phyloP scores from a whole-genome alignment of 2,329 filamentous ascomycete genomes.

The Ophiostoma sp. region DNA sequence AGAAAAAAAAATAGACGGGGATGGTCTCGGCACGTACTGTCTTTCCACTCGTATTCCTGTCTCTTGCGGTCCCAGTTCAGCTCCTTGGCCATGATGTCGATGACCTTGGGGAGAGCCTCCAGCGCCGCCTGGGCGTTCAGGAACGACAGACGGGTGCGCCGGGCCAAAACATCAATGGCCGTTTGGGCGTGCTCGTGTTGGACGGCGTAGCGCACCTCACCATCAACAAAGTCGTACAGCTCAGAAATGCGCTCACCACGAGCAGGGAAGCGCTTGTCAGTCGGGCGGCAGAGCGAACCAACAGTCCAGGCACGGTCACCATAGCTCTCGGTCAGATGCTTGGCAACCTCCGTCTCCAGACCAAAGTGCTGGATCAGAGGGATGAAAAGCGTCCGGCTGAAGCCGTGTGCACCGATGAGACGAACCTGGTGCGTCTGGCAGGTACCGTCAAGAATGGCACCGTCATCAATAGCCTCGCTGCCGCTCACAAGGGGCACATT shows the following conservation, averaged over 20 bases:
- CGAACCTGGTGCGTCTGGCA: slow-evolving; percentile 75
- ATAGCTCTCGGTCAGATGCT: slow-evolving; percentile 83
- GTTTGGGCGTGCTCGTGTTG: slow-evolving; percentile 90
- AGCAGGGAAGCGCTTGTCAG: slow-evolving; percentile 77
- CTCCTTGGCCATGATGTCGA: slow-evolving; percentile 87
- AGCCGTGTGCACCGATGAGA: slow-evolving; percentile 73
- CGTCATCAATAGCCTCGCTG: slow-evolving; percentile 67
- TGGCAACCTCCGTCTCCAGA: slow-evolving; percentile 88
- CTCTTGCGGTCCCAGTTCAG: slow-evolving; percentile 72
- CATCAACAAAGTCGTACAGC: slow-evolving; percentile 88
- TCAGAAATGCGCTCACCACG: slow-evolving; percentile 76
- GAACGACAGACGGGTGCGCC: slow-evolving; percentile 82
- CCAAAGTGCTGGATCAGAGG: slow-evolving; percentile 93
- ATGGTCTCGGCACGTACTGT: slow-evolving; percentile 40
- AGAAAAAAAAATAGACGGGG: background rate
- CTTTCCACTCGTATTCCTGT: slow-evolving; percentile 79
- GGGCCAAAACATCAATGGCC: slow-evolving; percentile 81
- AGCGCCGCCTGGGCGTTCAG: slow-evolving; percentile 88
- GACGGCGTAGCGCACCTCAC: slow-evolving; percentile 85
- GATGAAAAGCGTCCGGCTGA: slow-evolving; percentile 87
- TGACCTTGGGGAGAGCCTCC: slow-evolving; percentile 78
- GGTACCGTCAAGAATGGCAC: slow-evolving; percentile 66
- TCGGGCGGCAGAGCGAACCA: slow-evolving; percentile 76
- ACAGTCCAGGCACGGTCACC: slow-evolving; percentile 93
- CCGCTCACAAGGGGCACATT: slow-evolving; percentile 67